Base-by-base conservation (phyloP, 306 rosid species). In the Hippophae tibetana region DNA sequence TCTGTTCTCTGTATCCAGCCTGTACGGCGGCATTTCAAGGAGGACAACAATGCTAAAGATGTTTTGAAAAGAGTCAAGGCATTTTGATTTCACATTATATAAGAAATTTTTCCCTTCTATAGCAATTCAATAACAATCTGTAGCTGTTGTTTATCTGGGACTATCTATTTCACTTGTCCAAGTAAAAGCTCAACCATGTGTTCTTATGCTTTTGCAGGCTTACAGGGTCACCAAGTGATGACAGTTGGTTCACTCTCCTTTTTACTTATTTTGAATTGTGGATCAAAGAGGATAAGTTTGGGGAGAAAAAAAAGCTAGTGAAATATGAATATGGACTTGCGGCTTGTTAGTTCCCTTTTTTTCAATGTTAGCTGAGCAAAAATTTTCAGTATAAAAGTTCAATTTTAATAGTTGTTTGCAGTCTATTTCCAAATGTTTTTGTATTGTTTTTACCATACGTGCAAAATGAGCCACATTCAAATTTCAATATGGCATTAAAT, bases 31-130 rank as follows among this genome's bases (percentile, higher is more conserved):
- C 90, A 89, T 72, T 89, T 89, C 62, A 89, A 38, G 69, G 81
- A 54, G 40, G 95, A 89, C 66, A 75, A 56, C 68, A 60, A 80
- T 56, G 97, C 95, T 11, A 85, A 69, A 64, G 84, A 83, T 55
- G 83, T 89, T 7, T 72, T 89, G 26, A 82, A 74, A 72, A 81
- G 78, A 61, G 86, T 89, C 57, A 83, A 83, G 97, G 97, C 81
- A 69, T 70, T 60, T 54, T 41, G 31, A 40, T 69, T 52, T 49
- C 6, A 23, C 2, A 23, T n/a, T 26, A 43, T 3, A 57, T n/a
- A 42, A 13, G 14, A 47, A 40, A 23, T 11, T 7, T 3, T 48
- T 23, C 13, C 43, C 53, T 31, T 27, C 3, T 7, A 5, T 50
- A 41, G 38, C 23, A 13, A 2, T 14, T 10, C 62, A 47, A 7